Conservation (phyloP, 2,329 filamentous ascomycete species). For the Trichophyton equinum region DNA sequence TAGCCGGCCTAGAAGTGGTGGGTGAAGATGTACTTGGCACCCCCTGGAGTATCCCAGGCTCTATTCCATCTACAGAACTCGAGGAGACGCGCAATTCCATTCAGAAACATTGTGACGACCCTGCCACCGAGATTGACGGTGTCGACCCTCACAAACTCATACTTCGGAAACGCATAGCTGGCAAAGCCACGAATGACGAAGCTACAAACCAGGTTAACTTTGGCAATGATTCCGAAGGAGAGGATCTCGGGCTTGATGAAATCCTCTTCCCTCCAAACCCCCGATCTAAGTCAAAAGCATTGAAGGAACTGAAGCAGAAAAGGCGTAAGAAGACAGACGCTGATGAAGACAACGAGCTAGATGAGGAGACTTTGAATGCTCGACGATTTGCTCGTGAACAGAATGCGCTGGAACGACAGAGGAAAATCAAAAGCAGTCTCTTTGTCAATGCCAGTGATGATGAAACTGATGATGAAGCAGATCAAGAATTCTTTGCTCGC, state of each 20-base stretch:
- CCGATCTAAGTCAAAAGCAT: slow-evolving; percentile 38
- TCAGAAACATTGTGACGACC: slow-evolving; percentile 64
- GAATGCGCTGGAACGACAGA: slow-evolving; percentile 62
- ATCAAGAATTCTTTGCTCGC: slow-evolving; percentile 61
- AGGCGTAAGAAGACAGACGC: slow-evolving; percentile 40
- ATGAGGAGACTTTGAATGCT: slow-evolving; percentile 48
- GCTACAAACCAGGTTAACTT: slow-evolving; percentile 44
- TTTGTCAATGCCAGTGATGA: slow-evolving; percentile 79
- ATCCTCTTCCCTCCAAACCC: slow-evolving; percentile 52
- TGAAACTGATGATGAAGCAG: slow-evolving; percentile 66
- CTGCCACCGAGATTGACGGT: slow-evolving; percentile 64
- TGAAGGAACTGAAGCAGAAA: slow-evolving; percentile 48
- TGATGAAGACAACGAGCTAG: slow-evolving; percentile 44
- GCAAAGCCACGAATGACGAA: slow-evolving; percentile 22
- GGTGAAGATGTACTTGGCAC: slow-evolving; percentile 64
- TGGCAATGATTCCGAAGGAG: slow-evolving; percentile 57
- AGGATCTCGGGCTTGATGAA: slow-evolving; percentile 44
- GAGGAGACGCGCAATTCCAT: slow-evolving; percentile 59
- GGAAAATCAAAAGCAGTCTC: slow-evolving; percentile 70
- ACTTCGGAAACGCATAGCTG: slow-evolving; percentile 49
- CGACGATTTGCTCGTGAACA: slow-evolving; percentile 50
- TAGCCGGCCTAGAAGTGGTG: slow-evolving; percentile 56
- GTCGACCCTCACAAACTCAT: slow-evolving; percentile 64
- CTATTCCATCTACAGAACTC: slow-evolving; percentile 52
- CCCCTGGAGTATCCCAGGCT: slow-evolving; percentile 62